Conservation (phyloP, 2,329 filamentous ascomycete species). For the Apiospora marii region DNA sequence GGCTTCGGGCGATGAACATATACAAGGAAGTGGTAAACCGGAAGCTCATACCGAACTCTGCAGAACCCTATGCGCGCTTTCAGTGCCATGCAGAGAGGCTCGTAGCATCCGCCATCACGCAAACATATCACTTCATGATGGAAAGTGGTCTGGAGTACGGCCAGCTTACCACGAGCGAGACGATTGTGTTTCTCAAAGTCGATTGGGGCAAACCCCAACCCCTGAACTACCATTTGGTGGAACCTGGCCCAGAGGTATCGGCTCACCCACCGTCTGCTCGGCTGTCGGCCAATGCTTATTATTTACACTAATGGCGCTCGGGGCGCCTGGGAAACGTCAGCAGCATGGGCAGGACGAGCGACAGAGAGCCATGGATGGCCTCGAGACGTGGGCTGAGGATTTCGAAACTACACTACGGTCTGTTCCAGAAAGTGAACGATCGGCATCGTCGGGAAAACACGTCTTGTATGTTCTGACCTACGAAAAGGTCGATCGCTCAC, state of each 20-base stretch:
- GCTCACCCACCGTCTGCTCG: conserved; percentile 35
- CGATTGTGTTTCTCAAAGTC: conserved; percentile 50
- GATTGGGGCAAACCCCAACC: conserved; percentile 47
- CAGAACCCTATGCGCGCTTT: too few species aligned
- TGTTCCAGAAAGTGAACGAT: conserved; percentile 37
- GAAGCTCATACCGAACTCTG: too few species aligned
- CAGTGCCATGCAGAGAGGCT: too few species aligned
- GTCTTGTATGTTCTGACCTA: conserved; percentile 33
- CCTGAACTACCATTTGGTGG: conserved; percentile 43
- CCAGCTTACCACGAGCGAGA: too few species aligned
- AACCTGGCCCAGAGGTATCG: conserved; percentile 37
- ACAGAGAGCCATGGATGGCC: too few species aligned
- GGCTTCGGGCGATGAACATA: too few species aligned
- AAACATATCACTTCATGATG: too few species aligned
- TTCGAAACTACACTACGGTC: conserved; percentile 36
- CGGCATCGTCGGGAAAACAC: conserved; percentile 32
- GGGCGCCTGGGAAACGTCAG: conserved; percentile 45
- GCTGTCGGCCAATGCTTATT: conserved; percentile 42
- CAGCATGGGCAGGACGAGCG: conserved; percentile 43
- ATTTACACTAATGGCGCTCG: conserved; percentile 40
- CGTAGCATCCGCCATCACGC: too few species aligned
- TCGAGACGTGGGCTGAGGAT: conserved; percentile 35
- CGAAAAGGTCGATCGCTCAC: conserved; percentile 33
- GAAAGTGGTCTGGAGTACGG: too few species aligned
- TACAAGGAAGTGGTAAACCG: too few species aligned